Base-by-base conservation (phyloP, 164 flowering plant genomes). In the Tetracentron sinense region DNA sequence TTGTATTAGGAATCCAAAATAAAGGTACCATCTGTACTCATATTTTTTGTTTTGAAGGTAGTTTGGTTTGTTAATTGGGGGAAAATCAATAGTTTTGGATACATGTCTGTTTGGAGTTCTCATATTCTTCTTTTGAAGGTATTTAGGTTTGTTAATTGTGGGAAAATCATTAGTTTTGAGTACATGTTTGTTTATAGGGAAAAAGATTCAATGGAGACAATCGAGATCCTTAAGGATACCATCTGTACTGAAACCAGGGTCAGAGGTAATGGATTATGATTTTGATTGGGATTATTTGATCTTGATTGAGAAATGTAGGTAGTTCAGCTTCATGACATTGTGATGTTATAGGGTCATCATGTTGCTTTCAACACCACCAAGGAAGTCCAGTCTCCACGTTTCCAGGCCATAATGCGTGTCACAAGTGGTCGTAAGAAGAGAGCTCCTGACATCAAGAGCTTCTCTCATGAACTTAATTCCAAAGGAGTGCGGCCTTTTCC, bases 391-490 rank as follows among this genome's bases (percentile, higher is more conserved):
- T 90, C n/a, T n/a, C n/a, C n/a, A n/a, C n/a, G 97, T 17, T 88
- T 91, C 64, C 92, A 84, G 74, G 97, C 97, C 38, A 83, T 92
- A 59, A 59, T 92, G 62, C 88, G 96, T 31, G 77, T 88, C 51
- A 90, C 98, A 0, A 90, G 97, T 77, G 91, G 97, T 17, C 79
- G 90, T 26, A 88, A 70, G 75, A 92, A 79, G 79, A 87, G 77
- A 80, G 64, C 74, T 22, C 82, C 86, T 20, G 92, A 90, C 56
- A 66, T 95, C 52, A 95, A 92, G 82, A 88, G 97, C 76, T 95
- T 88, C 76, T 92, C 99, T 56, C 98, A 92, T 67, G 99, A 95
- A 68, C 88, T 95, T 23, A 88, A 90, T 78, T 95, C 99, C 11
- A 95, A 95, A 82, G 98, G 98, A 51, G 96, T 92, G 19, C 72